Percentiles rank a stretch among this genome's conserved stretches.
Conservation (phyloP, 306 rosid species). For the Trichosanthes truncata region DNA sequence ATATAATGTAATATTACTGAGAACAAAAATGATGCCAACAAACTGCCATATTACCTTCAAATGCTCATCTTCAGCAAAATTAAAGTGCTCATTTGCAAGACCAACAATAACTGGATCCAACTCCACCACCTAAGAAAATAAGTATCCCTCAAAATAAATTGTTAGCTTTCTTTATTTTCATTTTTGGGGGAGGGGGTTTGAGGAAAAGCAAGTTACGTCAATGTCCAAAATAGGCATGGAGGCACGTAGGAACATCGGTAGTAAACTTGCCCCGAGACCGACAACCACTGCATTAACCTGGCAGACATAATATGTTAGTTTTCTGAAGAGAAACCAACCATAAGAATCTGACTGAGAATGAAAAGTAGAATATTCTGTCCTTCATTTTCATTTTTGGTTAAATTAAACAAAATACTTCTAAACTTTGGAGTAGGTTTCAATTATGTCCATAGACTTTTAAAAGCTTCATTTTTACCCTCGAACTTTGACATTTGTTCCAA, state of each 20-base stretch:
- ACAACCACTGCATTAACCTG: constrained; percentile 70
- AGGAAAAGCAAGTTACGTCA: constrained; percentile 38
- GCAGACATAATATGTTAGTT: not conserved
- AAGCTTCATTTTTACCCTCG: too few species aligned
- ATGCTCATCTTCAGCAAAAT: constrained; percentile 50
- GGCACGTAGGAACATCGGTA: constrained; percentile 81
- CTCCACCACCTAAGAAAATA: constrained; percentile 60
- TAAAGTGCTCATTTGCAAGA: constrained; percentile 61
- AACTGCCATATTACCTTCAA: constrained; percentile 28
- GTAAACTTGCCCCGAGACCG: constrained; percentile 93
- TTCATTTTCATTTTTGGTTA: not conserved
- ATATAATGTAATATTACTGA: not conserved
- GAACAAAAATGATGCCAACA: not conserved
- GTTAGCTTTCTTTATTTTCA: not conserved
- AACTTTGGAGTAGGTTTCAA: too few species aligned
- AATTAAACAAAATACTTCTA: too few species aligned
- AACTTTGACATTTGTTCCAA: too few species aligned
- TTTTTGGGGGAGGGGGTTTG: not conserved
- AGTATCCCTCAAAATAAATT: not conserved
- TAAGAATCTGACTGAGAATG: not conserved
- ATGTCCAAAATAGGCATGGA: constrained; percentile 59
- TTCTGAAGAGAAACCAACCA: not conserved
- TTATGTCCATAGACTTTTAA: too few species aligned
- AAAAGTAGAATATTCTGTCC: not conserved
- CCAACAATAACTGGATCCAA: constrained; percentile 54